Evolutionary conservation across 2,329 filamentous ascomycete genomes (phyloP), one percentile per base, ranked within the genome.

Genomic region (Fusarium oxysporum): DNA sequence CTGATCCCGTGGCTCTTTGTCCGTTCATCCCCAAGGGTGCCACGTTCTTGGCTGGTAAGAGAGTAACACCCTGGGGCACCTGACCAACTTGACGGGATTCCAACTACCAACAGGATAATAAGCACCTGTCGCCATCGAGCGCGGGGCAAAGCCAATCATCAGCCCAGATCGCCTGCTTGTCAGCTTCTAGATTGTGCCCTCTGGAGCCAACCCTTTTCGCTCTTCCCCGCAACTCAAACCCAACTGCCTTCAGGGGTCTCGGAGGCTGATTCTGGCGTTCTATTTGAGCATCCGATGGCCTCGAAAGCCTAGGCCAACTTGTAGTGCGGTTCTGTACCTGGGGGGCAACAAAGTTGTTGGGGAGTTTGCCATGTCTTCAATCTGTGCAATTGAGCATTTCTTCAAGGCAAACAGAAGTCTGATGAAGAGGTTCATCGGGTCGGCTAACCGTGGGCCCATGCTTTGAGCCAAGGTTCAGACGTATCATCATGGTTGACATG

Each of bases 1-100:
- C 33, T 73, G 56, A 60, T 33, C 70, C 61, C 54, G 61, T 71
- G 70, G 61, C 56, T 70, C 62, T 51, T 57, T 62, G n/a, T 40
- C 56, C 63, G 32, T 33, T 62, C 48, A 33, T 57, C 50, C 58
- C 19, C 62, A 71, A 57, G 48, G 48, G 44, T 62, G 65, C 74
- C 69, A 72, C 64, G 56, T 67, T 65, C 65, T 71, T 69, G 71
- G 71, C 59, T 71, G 48, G 40, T 25, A 71, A 62, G 62, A 72
- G 68, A 60, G 45, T 50, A 32, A 50, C 61, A 72, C 33, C 43
- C 70, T 57, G 14, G 17, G n/a, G 48, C 73, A 69, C 65, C 59
- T 58, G 65, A 70, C 59, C 67, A 61, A 51, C 48, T 32, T 54
- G 54, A 66, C 30, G 62, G 68, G 48, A 69, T 62, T 40, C 43